Evolutionary conservation across 441 rosid genomes (phyloP).

Genomic region (Gossypium aridum): DNA sequence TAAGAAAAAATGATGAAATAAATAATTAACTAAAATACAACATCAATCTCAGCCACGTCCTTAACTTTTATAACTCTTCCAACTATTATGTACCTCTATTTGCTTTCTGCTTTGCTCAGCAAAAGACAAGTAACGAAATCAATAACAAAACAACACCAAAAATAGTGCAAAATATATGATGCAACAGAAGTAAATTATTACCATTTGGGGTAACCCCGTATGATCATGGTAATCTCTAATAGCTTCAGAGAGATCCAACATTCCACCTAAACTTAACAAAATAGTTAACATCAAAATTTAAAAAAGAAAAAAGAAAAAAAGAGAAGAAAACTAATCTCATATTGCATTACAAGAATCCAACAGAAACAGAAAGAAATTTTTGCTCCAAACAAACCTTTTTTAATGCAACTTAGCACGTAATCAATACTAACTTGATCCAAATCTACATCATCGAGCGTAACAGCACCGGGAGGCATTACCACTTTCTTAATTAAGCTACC

Average conservation of each 20-base stretch:
- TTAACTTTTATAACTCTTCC: neutral
- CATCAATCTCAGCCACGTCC: neutral
- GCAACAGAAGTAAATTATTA: conserved; percentile 19
- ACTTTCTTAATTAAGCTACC: conserved; percentile 92
- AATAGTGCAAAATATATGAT: neutral
- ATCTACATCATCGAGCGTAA: conserved; percentile 93
- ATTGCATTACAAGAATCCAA: neutral
- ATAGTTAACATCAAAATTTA: neutral
- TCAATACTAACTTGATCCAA: conserved; percentile 98
- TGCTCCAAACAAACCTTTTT: conserved; percentile 48
- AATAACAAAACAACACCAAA: neutral
- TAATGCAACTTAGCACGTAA: conserved; percentile 79
- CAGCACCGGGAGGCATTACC: conserved; percentile 97
- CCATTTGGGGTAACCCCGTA: conserved; percentile 80
- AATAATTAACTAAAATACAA: neutral
- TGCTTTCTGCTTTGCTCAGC: neutral
- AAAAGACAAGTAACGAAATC: neutral
- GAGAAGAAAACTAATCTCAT: neutral
- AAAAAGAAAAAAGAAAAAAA: too few relatives aligned
- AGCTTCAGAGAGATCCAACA: conserved; percentile 92
- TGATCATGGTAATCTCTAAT: conserved; percentile 91
- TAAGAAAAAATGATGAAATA: neutral
- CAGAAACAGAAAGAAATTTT: conserved; percentile 12
- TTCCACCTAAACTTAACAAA: conserved; percentile 43
- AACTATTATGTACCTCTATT: neutral